Evolutionary conservation across 441 rosid species (phyloP).

Genomic region (Bruguiera hainesii): DNA sequence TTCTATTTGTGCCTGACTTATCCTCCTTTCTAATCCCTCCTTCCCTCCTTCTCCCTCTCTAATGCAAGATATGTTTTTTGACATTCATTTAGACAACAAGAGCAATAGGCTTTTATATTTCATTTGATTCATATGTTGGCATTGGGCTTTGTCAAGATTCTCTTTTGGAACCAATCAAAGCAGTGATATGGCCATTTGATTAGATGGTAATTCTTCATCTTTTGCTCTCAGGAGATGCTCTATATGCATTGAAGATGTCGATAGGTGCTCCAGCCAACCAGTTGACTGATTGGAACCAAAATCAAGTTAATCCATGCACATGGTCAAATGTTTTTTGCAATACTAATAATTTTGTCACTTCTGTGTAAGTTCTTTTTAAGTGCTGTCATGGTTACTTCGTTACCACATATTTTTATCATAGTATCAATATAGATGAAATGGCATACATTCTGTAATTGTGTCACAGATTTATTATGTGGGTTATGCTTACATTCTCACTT

Average conservation of each 20-base stretch:
- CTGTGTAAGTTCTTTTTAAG: slow-evolving; percentile 56
- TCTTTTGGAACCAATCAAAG: slow-evolving; percentile 12
- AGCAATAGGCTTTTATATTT: neutral
- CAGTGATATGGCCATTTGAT: slow-evolving; percentile 17
- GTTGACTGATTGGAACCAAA: slow-evolving; percentile 74
- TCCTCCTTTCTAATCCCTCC: neutral
- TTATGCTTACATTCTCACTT: slow-evolving; percentile 18
- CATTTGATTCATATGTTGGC: neutral
- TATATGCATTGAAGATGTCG: slow-evolving; percentile 57
- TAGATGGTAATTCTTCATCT: slow-evolving; percentile 20
- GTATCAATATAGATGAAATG: slow-evolving; percentile 9
- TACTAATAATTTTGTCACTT: slow-evolving; percentile 44
- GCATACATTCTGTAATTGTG: slow-evolving; percentile 10
- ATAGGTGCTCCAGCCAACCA: slow-evolving; percentile 47
- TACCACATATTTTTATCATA: neutral
- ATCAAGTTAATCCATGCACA: slow-evolving; percentile 87
- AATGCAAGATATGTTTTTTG: neutral
- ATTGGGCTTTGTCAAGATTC: neutral
- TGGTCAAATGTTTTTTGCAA: slow-evolving; percentile 86
- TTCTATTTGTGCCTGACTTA: no score
- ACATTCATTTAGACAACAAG: no score
- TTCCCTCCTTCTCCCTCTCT: neutral
- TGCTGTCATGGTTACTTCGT: neutral
- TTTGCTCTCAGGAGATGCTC: slow-evolving; percentile 67
- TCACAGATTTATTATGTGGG: neutral